A percentile compares a stretch with the other conserved stretches of the same genome.
Evolutionary conservation across 352 stramenopile species (phyloP).

Genomic region (Saprolegnia parasitica): DNA sequence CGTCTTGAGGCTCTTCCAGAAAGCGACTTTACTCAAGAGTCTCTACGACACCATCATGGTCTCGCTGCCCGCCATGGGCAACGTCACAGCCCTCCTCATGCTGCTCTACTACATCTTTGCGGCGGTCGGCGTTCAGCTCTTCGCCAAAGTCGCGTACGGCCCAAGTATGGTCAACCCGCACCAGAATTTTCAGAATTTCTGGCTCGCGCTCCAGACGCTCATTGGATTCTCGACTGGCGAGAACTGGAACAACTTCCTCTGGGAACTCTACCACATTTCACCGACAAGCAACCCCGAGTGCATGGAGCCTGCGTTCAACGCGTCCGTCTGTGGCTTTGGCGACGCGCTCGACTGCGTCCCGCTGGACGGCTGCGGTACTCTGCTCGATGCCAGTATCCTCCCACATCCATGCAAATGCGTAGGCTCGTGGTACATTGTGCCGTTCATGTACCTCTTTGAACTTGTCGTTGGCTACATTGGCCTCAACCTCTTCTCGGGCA

Average conservation of each 20-base stretch:
- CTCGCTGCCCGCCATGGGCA: slow-evolving; percentile 81
- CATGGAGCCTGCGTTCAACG: slow-evolving; percentile 55
- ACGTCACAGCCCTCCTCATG: slow-evolving; percentile 89
- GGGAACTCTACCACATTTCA: slow-evolving; percentile 48
- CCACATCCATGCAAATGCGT: slow-evolving; percentile 72
- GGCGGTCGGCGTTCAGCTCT: slow-evolving; percentile 90
- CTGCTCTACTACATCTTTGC: slow-evolving; percentile 93
- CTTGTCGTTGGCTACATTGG: slow-evolving; percentile 92
- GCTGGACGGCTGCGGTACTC: slow-evolving; percentile 74
- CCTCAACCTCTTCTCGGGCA: slow-evolving; percentile 80
- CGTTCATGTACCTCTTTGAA: slow-evolving; percentile 83
- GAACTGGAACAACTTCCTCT: slow-evolving; percentile 91
- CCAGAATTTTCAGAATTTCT: slow-evolving; percentile 91
- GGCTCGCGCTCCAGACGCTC: slow-evolving; percentile 86
- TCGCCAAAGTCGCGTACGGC: slow-evolving; percentile 74
- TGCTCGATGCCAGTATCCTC: slow-evolving; percentile 40
- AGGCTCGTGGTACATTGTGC: slow-evolving; percentile 47
- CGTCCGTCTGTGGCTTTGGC: slow-evolving; percentile 67
- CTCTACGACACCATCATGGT: slow-evolving; percentile 90
- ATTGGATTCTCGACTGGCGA: slow-evolving; percentile 89
- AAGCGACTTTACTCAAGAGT: slow-evolving; percentile 82
- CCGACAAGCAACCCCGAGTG: slow-evolving; percentile 39
- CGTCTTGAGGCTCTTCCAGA: slow-evolving; percentile 76
- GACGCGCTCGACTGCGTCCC: slow-evolving; percentile 48
- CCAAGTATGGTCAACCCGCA: slow-evolving; percentile 74